Evolutionary conservation across 352 stramenopile genomes (phyloP).

Genomic region (Thraustochytrium striatum): DNA sequence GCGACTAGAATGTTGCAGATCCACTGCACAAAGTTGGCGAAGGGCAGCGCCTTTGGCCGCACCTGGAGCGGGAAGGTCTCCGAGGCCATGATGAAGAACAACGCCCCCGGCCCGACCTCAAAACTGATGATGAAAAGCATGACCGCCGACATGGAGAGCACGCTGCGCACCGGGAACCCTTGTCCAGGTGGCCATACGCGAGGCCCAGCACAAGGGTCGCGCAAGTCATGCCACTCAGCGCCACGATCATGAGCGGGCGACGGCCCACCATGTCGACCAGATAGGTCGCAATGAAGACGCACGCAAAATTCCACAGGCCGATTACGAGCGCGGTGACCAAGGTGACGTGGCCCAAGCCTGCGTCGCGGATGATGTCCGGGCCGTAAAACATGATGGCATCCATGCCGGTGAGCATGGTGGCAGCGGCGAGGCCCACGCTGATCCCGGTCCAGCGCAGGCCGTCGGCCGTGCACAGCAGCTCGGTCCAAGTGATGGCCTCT

Average conservation of each 20-base stretch:
- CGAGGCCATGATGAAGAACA: not conserved
- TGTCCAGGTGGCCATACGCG: not conserved
- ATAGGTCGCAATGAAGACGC: not conserved
- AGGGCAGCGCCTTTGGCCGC: not conserved
- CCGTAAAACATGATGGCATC: slow-evolving; percentile 45
- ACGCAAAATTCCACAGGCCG: not conserved
- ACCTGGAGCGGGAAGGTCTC: not conserved
- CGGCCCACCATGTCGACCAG: not conserved
- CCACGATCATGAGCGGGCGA: not conserved
- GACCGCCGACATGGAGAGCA: not conserved
- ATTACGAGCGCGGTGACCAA: no score
- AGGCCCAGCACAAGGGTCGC: not conserved
- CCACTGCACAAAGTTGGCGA: not conserved
- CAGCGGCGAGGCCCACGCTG: no score
- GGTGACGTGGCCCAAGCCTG: slow-evolving; percentile 9
- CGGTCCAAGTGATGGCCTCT: no score
- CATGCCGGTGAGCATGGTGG: no score
- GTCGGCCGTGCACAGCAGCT: no score
- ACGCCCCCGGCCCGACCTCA: not conserved
- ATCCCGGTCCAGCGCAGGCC: no score
- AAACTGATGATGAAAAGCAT: not conserved
- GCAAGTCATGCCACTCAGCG: not conserved
- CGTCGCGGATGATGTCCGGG: slow-evolving; percentile 26
- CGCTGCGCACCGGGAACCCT: not conserved
- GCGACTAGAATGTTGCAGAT: not conserved